Evolutionary conservation across 768 basidiomycete genomes (phyloP).

Genomic region (Leccinum obscurum): DNA sequence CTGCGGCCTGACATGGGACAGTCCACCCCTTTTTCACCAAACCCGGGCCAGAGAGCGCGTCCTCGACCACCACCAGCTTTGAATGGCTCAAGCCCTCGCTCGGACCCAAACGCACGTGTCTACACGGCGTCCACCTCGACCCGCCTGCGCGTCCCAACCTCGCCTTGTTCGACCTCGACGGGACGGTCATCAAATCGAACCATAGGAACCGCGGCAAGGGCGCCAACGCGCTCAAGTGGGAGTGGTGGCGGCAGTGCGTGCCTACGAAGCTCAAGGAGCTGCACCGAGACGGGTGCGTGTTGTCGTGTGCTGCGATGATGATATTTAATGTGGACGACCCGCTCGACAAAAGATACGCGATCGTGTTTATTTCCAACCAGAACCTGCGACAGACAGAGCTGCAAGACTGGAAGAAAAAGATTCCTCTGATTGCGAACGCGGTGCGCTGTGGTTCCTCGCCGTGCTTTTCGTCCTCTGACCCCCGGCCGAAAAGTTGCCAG

Average conservation of each 20-base stretch:
- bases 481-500: constrained; percentile 51
- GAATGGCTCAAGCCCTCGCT: constrained; percentile 37
- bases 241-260: constrained; percentile 73
- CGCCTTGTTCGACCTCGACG: constrained; percentile 85
- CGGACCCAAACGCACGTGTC: constrained; percentile 37
- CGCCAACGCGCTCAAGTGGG: constrained; percentile 37
- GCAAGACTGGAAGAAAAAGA: constrained; percentile 75
- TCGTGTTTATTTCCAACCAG: constrained; percentile 86
- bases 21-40: constrained; percentile 46
- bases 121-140: constrained; percentile 35
- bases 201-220: constrained; percentile 35
- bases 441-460: constrained; percentile 36
- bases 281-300: constrained; percentile 57
- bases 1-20: constrained; percentile 9
- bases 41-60: constrained; percentile 6
- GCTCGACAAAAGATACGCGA: constrained; percentile 49
- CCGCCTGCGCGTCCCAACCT: constrained; percentile 51
- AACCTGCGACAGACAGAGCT: constrained; percentile 47
- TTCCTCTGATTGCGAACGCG: constrained; percentile 63
- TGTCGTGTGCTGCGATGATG: background rate
- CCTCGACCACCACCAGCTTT: constrained; percentile 13
- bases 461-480: background rate
- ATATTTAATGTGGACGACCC: background rate
- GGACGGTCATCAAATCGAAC: constrained; percentile 69
- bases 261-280: constrained; percentile 62